Evolutionary conservation across 768 basidiomycete species (phyloP), one percentile per base, ranked within the genome.

Genomic region (Termitomyces titanicus): DNA sequence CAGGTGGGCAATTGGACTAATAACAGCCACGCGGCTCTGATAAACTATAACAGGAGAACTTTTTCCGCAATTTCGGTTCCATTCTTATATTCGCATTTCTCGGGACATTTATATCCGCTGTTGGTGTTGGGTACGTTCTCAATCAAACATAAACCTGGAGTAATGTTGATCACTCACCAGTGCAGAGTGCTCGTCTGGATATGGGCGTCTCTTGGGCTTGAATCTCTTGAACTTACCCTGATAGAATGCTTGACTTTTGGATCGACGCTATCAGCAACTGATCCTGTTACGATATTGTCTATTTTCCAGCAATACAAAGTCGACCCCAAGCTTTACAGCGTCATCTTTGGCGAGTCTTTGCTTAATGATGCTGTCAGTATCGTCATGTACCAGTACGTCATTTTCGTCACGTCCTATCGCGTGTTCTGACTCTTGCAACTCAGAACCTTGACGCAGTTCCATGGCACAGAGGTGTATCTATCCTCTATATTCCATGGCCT

Each of bases 271-370:
- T 95, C 94, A 29, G 97, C 97, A 2, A 99, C 97, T 40, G 97
- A 99, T 68, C 96, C 96, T 0, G 94, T 98, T 25, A 98, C 97
- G 7, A 97, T 99, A 67, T 79, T 99, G 31, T 92, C 96, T 42
- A 98, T 99, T 51, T 99, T 99, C 79, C 94, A 97, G 63, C 92
- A 97, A 63, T 91, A 96, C 76, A 97, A 98, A 68, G 95, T 98
- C 63, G 97, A 99, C 71, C 95, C 97, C 0, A 98, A 98, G 68
- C 79, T 99, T 9, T 98, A 98, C 74, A 89, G 87, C 43, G 83
- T 98, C 70, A 99, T 99, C 61, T 99, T 98, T 65, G 97, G 97
- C 25, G 97, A 98, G 71, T 91, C 88, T 71, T 79, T 99, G 55
- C 74, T 99, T 56, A 99, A 99, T 73, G 97, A 99, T 77, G 97